Percentiles rank a stretch among this genome's conserved stretches.
Evolutionary conservation across 2,329 filamentous ascomycete genomes (phyloP).

Genomic region (Tolypocladium capitatum): DNA sequence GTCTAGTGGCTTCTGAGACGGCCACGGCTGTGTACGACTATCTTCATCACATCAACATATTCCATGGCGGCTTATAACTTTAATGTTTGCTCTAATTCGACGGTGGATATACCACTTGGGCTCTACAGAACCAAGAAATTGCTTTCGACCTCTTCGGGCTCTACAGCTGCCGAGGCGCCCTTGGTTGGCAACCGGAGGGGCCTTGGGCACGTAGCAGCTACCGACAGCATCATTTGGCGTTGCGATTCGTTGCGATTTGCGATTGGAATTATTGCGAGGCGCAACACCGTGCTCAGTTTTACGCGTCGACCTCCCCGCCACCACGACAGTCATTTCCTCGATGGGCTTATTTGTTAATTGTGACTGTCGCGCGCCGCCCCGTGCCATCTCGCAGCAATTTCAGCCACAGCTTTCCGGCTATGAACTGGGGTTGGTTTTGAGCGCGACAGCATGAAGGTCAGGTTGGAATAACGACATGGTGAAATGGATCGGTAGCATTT

Average conservation of each 20-base stretch:
- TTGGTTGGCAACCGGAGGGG: background rate
- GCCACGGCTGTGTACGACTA: background rate
- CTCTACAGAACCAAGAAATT: slow-evolving; percentile 14
- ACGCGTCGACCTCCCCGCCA: background rate
- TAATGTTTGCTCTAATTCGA: background rate
- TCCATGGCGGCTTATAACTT: background rate
- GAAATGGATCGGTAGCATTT: slow-evolving; percentile 2
- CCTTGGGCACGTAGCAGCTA: background rate
- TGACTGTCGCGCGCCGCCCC: background rate
- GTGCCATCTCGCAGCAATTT: background rate
- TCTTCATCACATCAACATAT: background rate
- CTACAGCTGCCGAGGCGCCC: background rate
- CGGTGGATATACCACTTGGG: slow-evolving; percentile 18
- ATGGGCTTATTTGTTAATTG: background rate
- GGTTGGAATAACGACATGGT: background rate
- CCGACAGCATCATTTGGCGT: background rate
- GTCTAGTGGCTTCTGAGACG: background rate
- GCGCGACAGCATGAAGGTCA: background rate
- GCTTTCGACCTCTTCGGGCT: background rate
- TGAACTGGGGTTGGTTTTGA: background rate
- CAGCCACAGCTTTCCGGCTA: background rate
- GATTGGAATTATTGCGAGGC: background rate
- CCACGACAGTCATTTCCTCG: background rate
- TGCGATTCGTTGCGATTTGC: background rate
- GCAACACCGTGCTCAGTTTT: background rate